Percentiles rank a stretch among this genome's conserved stretches.
Evolutionary conservation across 2,329 filamentous ascomycete genomes (phyloP).

Genomic region (Xylaria multiplex): DNA sequence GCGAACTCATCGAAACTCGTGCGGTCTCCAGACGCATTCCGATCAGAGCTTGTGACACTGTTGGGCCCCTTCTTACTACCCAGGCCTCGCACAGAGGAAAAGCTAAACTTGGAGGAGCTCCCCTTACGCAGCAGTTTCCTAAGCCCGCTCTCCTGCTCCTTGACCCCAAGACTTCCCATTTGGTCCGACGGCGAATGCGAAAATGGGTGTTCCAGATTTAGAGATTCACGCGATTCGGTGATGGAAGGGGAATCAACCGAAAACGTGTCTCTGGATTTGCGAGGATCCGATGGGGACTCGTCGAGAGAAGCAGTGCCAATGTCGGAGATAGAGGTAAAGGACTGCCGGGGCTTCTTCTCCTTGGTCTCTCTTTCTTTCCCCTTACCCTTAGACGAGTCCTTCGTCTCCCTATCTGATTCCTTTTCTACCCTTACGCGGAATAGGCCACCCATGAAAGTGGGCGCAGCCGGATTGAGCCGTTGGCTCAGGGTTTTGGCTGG

Average conservation of each 20-base stretch:
- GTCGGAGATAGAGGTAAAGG: constrained; percentile 54
- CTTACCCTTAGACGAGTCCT: constrained; percentile 51
- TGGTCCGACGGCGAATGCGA: constrained; percentile 69
- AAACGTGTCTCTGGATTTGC: constrained; percentile 65
- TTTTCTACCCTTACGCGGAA: constrained; percentile 57
- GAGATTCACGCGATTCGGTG: constrained; percentile 69
- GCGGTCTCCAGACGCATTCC: constrained; percentile 64
- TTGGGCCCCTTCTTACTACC: constrained; percentile 67
- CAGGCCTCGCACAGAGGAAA: constrained; percentile 62
- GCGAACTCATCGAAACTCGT: constrained; percentile 67
- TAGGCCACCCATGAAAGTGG: constrained; percentile 82
- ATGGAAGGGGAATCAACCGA: constrained; percentile 69
- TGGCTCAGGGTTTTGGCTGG: constrained; percentile 67
- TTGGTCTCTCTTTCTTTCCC: constrained; percentile 54
- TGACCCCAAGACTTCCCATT: constrained; percentile 53
- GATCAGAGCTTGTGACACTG: constrained; percentile 67
- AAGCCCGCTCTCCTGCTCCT: constrained; percentile 67
- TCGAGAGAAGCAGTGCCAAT: constrained; percentile 52
- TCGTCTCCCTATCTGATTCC: constrained; percentile 51
- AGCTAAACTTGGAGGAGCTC: constrained; percentile 72
- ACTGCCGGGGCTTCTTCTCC: constrained; percentile 54
- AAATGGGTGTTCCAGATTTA: constrained; percentile 63
- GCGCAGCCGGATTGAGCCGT: constrained; percentile 86
- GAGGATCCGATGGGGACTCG: constrained; percentile 63
- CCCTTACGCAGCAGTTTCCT: constrained; percentile 72